phyloP scores from a whole-genome alignment of 176 grass and related monocot genomes.

The Carex scoparia region DNA sequence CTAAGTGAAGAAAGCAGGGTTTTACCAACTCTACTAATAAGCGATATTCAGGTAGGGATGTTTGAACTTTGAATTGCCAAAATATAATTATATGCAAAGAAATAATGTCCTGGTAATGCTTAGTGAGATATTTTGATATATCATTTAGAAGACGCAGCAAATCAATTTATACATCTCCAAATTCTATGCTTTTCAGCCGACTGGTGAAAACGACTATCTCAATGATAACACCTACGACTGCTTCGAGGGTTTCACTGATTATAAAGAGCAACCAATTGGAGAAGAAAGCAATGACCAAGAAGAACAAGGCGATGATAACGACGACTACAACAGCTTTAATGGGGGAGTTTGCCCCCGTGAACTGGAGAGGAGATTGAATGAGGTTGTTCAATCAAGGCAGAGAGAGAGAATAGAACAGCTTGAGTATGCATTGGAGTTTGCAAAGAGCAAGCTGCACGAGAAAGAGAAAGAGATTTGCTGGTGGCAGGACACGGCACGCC shows the following conservation, averaged over 20 bases:
- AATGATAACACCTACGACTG: constrained; percentile 22
- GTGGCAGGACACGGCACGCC: constrained; percentile 85
- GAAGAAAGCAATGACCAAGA: background rate
- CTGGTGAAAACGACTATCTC: background rate
- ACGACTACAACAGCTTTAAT: background rate
- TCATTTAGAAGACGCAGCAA: background rate
- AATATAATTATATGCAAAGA: background rate
- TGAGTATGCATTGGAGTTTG: constrained; percentile 56
- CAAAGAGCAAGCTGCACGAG: constrained; percentile 46
- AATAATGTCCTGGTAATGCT: background rate
- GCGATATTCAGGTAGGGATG: background rate
- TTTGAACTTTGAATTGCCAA: background rate
- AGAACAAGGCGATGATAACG: background rate
- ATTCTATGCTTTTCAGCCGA: constrained; percentile 20
- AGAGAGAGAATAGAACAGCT: constrained; percentile 77
- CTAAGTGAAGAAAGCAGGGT: constrained; percentile 17
- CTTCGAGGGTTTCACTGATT: background rate
- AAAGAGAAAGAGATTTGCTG: constrained; percentile 72
- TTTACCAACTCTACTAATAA: background rate
- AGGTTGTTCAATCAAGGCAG: constrained; percentile 56
- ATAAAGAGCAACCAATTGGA: background rate
- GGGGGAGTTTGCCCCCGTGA: constrained; percentile 59
- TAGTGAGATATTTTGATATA: background rate
- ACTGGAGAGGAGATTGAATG: constrained; percentile 72
- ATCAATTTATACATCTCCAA: background rate